Conservation (phyloP, 2,329 filamentous ascomycete genomes). For the Ophiostoma piceae region DNA sequence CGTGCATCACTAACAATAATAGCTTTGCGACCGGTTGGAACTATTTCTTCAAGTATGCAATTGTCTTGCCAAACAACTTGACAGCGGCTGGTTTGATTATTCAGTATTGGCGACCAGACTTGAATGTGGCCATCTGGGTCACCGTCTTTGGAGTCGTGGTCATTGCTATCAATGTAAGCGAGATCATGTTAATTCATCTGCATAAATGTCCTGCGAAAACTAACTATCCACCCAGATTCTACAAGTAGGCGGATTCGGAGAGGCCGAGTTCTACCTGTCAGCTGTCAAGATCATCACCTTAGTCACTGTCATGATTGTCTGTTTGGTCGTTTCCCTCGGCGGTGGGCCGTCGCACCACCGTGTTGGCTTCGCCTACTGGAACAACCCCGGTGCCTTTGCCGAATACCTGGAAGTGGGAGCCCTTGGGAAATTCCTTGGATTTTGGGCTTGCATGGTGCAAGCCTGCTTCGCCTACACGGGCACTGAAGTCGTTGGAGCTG, state of each 20-base stretch:
- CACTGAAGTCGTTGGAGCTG: neutral
- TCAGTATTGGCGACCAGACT: neutral
- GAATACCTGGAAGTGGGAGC: neutral
- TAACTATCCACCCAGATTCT: neutral
- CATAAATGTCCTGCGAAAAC: neutral
- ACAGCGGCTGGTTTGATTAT: slow-evolving; percentile 6
- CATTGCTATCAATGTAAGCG: neutral
- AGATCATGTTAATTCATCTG: neutral
- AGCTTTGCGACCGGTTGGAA: neutral
- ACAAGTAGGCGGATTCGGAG: neutral
- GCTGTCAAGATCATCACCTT: slow-evolving; percentile 4
- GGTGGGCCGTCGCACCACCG: neutral
- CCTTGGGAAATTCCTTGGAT: neutral
- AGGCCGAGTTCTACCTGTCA: neutral
- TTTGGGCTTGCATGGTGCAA: neutral
- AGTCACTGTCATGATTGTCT: neutral
- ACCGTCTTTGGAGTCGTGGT: neutral
- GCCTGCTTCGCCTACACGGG: slow-evolving; percentile 1
- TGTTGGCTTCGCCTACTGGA: neutral
- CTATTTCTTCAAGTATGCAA: slow-evolving; percentile 5
- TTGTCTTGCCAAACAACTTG: neutral
- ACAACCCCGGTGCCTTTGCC: neutral
- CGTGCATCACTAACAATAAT: neutral
- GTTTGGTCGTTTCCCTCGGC: neutral
- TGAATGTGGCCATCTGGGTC: neutral